Conservation (phyloP, 164 flowering plant genomes). For the Platanus orientalis region DNA sequence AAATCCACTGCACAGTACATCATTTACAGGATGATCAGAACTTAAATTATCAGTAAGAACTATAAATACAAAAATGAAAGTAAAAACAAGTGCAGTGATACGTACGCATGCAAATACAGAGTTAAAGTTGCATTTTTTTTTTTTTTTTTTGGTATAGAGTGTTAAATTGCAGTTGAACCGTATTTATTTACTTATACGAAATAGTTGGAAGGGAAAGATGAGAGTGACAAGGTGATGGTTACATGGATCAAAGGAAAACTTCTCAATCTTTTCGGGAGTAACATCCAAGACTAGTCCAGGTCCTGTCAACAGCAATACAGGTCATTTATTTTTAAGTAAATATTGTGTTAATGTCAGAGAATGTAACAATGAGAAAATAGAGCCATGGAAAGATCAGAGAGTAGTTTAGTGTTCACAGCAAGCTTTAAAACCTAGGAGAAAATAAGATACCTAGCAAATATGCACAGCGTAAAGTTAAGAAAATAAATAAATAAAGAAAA, state of each 20-base stretch:
- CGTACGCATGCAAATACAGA: too few relatives aligned
- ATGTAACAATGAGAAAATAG: background rate
- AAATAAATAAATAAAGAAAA: slow-evolving; percentile 3
- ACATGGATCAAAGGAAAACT: slow-evolving; percentile 86
- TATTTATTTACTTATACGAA: too few relatives aligned
- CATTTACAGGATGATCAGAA: background rate
- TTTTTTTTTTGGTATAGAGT: too few relatives aligned
- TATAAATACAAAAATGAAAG: background rate
- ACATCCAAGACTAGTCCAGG: slow-evolving; percentile 79
- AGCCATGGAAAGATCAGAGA: background rate
- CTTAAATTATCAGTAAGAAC: background rate
- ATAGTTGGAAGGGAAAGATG: background rate
- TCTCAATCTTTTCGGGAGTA: slow-evolving; percentile 63
- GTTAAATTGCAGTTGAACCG: too few relatives aligned
- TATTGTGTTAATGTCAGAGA: too few relatives aligned
- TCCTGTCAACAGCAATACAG: slow-evolving; percentile 39
- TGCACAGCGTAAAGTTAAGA: background rate
- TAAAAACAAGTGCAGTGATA: too few relatives aligned
- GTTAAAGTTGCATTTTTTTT: too few relatives aligned
- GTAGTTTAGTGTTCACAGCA: background rate
- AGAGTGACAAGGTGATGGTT: slow-evolving; percentile 14
- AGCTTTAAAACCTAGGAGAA: too few relatives aligned
- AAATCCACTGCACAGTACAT: slow-evolving; percentile 59
- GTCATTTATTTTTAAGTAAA: background rate
- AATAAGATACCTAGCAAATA: background rate